These are phyloP conservation scores for Aspergillus hiratsukae DNA, from an alignment of 2,329 filamentous ascomycete genomes.

Conservation along the genomic window DNA sequence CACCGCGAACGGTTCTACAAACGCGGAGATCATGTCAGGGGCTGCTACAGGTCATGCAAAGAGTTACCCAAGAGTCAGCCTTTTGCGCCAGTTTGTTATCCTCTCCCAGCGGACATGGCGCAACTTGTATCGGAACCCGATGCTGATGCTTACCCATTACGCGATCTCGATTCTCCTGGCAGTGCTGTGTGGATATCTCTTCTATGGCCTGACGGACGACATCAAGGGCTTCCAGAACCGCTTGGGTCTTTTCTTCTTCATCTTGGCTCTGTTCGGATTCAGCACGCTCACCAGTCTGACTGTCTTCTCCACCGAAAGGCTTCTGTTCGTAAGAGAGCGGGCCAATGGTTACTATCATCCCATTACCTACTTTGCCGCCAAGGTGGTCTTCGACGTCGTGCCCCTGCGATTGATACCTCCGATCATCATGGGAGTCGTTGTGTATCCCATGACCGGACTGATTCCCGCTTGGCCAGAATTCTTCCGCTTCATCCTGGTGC, in stretches of 20 bases:
- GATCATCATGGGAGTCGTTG: conserved; percentile 88
- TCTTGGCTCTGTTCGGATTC: conserved; percentile 93
- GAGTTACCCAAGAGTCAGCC: conserved; percentile 77
- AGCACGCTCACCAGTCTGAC: conserved; percentile 90
- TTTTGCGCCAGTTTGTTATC: conserved; percentile 78
- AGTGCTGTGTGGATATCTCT: conserved; percentile 89
- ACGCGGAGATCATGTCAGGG: conserved; percentile 50
- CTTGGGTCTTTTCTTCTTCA: conserved; percentile 94
- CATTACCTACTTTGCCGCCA: conserved; percentile 87
- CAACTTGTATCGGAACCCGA: conserved; percentile 94
- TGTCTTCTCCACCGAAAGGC: conserved; percentile 84
- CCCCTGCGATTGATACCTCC: conserved; percentile 91
- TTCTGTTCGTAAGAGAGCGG: conserved; percentile 86
- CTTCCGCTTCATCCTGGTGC: conserved; percentile 81
- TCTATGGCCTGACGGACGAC: conserved; percentile 93
- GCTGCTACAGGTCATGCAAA: conserved; percentile 59
- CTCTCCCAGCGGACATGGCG: conserved; percentile 90
- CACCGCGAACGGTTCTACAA: conserved; percentile 62
- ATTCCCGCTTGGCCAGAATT: conserved; percentile 79
- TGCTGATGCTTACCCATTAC: conserved; percentile 98
- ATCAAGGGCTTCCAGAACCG: conserved; percentile 98
- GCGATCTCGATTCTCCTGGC: conserved; percentile 93
- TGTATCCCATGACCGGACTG: conserved; percentile 97
- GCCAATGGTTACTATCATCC: conserved; percentile 97
- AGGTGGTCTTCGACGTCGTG: conserved; percentile 97